Evolutionary conservation across 1,284 basidiomycete species (phyloP).

Genomic region (Ustilago xerochloae): DNA sequence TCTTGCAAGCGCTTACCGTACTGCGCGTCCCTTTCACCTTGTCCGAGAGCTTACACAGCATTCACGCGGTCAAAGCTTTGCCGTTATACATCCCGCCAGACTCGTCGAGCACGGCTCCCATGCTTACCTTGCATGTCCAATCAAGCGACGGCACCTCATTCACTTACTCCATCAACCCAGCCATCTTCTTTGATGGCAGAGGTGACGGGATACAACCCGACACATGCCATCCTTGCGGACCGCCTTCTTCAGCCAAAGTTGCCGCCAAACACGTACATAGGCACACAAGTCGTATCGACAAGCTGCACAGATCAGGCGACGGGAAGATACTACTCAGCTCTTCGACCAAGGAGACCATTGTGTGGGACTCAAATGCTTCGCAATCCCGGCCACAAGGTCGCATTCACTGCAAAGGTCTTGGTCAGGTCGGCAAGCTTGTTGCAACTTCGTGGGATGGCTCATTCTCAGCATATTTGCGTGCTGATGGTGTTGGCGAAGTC

Average conservation of each 20-base stretch:
- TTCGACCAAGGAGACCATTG: slow-evolving; percentile 25
- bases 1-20: slow-evolving; percentile 49
- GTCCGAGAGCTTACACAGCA: neutral
- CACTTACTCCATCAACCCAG: slow-evolving; percentile 41
- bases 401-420: slow-evolving; percentile 7
- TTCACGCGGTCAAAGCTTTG: slow-evolving; percentile 10
- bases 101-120: slow-evolving; percentile 28
- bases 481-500: slow-evolving; percentile 8
- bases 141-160: slow-evolving; percentile 10
- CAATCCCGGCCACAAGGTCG: neutral
- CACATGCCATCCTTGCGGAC: slow-evolving; percentile 29
- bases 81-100: slow-evolving; percentile 24
- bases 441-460: slow-evolving; percentile 18
- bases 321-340: slow-evolving; percentile 27
- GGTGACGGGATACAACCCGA: slow-evolving; percentile 38
- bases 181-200: slow-evolving; percentile 53
- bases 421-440: neutral
- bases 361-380: slow-evolving; percentile 15
- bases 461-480: neutral
- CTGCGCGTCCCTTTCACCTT: slow-evolving; percentile 32
- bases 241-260: neutral
- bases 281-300: slow-evolving; percentile 22
- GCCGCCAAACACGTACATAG: neutral
- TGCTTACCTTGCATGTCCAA: slow-evolving; percentile 26
- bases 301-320: slow-evolving; percentile 16